Percentiles rank a stretch among this genome's conserved stretches.
Evolutionary conservation across 78 protist species (phyloP).

Genomic region (Salpingoeca rosetta): DNA sequence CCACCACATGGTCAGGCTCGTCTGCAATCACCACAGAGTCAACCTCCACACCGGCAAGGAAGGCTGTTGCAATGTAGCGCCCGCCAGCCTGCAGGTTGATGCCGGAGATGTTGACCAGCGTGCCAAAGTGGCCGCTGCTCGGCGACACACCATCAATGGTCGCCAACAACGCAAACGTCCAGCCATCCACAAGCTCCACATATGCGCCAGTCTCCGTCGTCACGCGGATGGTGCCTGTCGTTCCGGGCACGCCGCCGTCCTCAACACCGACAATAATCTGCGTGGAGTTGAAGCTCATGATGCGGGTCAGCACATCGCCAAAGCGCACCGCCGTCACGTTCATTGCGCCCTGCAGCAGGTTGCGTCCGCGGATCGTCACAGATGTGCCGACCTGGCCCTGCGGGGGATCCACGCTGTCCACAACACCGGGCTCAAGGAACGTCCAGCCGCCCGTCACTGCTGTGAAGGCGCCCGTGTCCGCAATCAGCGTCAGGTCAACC

Average conservation of each 20-base stretch:
- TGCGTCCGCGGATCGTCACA: not conserved
- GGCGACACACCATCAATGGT: not conserved
- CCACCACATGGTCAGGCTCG: not conserved
- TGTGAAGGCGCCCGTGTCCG: not conserved
- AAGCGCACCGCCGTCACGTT: not conserved
- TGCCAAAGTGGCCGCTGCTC: not conserved
- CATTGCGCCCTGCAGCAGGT: not conserved
- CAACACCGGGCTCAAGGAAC: not conserved
- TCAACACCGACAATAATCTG: not conserved
- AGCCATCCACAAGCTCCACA: not conserved
- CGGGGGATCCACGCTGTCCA: not conserved
- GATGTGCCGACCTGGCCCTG: not conserved
- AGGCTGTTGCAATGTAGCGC: not conserved
- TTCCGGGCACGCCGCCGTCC: not conserved
- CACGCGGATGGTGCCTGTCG: not conserved
- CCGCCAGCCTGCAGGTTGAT: not conserved
- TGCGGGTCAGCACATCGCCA: not conserved
- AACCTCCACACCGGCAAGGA: not conserved
- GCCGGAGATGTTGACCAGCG: not conserved
- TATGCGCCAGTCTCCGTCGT: not conserved
- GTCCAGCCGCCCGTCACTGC: not conserved
- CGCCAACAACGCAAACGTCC: not conserved
- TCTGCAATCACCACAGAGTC: not conserved
- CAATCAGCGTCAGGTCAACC: not conserved
- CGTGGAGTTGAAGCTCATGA: not conserved